Evolutionary conservation across 2,329 filamentous ascomycete genomes (phyloP).

Genomic region (Colletotrichum cordylinicola): DNA sequence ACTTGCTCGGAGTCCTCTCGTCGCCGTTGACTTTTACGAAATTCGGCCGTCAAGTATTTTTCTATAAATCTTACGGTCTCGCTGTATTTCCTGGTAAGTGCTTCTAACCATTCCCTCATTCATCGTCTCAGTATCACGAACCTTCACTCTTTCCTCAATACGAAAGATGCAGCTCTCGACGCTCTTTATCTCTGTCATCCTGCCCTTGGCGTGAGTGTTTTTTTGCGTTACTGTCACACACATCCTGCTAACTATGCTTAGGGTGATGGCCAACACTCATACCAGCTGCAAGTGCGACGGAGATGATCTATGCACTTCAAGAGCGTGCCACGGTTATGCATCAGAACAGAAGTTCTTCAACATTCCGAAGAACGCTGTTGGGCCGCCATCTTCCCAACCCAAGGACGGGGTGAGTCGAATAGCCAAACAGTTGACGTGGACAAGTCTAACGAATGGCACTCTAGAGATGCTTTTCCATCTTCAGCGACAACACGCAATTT

Average conservation of each 20-base stretch:
- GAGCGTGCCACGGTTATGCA: neutral
- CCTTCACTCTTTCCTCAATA: neutral
- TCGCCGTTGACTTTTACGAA: neutral
- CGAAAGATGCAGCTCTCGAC: neutral
- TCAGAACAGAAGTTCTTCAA: neutral
- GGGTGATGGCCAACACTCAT: neutral
- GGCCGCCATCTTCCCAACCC: neutral
- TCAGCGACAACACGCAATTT: neutral
- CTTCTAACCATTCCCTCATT: fast-evolving
- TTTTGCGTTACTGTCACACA: neutral
- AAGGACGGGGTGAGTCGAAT: neutral
- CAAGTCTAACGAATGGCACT: neutral
- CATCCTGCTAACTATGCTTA: neutral
- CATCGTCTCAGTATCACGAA: neutral
- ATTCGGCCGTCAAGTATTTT: neutral
- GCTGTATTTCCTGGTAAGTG: neutral
- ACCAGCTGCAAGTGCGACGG: neutral
- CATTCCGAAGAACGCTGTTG: neutral
- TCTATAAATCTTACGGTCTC: neutral
- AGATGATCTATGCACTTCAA: neutral
- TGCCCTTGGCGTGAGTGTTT: neutral
- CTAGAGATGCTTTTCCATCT: neutral
- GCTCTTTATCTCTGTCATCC: neutral
- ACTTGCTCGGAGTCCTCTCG: neutral
- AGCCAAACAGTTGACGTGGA: neutral